Percentiles rank a stretch among this genome's conserved stretches.
Evolutionary conservation across 1,284 basidiomycete genomes (phyloP).

Genomic region (Heterobasidion irregulare): DNA sequence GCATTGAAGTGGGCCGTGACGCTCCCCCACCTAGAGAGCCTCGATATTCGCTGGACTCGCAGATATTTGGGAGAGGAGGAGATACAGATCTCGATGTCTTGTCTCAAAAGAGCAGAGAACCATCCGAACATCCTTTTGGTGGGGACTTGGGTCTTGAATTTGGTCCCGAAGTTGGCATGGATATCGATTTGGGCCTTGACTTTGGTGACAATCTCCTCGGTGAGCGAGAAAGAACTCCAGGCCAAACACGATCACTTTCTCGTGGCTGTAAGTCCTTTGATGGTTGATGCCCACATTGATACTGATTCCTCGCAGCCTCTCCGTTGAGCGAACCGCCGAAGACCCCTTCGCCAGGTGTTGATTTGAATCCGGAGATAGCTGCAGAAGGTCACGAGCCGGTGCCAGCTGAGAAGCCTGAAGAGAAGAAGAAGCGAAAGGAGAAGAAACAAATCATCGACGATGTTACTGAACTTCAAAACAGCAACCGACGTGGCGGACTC

Average conservation of each 20-base stretch:
- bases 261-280: constrained; percentile 51
- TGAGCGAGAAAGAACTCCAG: constrained; percentile 43
- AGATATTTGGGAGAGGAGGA: constrained; percentile 38
- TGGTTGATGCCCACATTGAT: background rate
- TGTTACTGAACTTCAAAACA: constrained; percentile 77
- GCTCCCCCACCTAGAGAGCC: constrained; percentile 28
- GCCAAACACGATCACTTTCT: constrained; percentile 50
- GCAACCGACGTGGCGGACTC: constrained; percentile 48
- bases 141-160: constrained; percentile 50
- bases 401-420: constrained; percentile 29
- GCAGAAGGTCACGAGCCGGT: constrained; percentile 19
- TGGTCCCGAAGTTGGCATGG: constrained; percentile 37
- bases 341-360: constrained; percentile 48
- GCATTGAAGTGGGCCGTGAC: constrained; percentile 21
- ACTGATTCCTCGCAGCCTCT: constrained; percentile 40
- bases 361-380: constrained; percentile 42
- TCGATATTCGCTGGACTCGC: constrained; percentile 54
- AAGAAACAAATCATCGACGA: constrained; percentile 79
- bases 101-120: constrained; percentile 52
- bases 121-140: constrained; percentile 57
- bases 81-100: constrained; percentile 49
- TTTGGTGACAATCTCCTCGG: constrained; percentile 47
- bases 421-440: constrained; percentile 50
- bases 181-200: constrained; percentile 65
- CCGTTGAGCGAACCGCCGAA: constrained; percentile 63